phyloP scores from a whole-genome alignment of 1,284 basidiomycete species.

The Rhodotorula sp. region DNA sequence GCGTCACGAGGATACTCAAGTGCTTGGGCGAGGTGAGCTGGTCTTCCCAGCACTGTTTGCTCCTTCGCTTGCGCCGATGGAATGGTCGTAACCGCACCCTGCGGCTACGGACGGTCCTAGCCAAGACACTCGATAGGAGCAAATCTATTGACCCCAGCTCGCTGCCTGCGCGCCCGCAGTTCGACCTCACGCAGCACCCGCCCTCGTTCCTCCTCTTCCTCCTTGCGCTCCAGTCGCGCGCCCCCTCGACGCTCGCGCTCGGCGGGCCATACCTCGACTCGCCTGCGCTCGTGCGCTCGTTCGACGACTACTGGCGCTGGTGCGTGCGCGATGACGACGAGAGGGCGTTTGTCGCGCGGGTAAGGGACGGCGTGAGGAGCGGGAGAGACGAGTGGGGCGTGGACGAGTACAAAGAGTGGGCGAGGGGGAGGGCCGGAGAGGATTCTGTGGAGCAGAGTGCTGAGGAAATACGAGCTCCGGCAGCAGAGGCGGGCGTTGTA shows the following conservation, averaged over 20 bases:
- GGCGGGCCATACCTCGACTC: slow-evolving; percentile 10
- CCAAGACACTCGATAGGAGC: too few relatives aligned
- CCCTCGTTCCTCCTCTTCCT: slow-evolving; percentile 33
- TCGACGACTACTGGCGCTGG: slow-evolving; percentile 35
- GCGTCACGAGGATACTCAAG: slow-evolving; percentile 36
- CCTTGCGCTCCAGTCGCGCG: slow-evolving; percentile 17
- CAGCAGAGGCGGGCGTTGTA: not conserved
- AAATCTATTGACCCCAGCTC: not conserved
- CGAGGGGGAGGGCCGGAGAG: not conserved
- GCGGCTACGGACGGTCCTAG: too few relatives aligned
- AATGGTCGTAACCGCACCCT: too few relatives aligned
- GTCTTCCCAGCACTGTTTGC: too few relatives aligned
- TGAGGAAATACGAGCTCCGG: not conserved
- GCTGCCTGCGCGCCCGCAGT: slow-evolving; percentile 5
- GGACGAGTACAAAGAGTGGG: slow-evolving; percentile 21
- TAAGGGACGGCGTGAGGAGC: slow-evolving; percentile 8
- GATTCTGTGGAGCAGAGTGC: not conserved
- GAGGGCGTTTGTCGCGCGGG: slow-evolving; percentile 5
- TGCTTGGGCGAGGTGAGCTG: slow-evolving; percentile 26
- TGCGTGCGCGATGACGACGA: slow-evolving; percentile 29
- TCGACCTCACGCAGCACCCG: slow-evolving; percentile 29
- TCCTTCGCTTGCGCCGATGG: too few relatives aligned
- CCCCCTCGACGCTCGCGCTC: not conserved
- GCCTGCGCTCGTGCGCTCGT: slow-evolving; percentile 9
- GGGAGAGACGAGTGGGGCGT: not conserved